A percentile compares a stretch with the other conserved stretches of the same genome.
Conservation (phyloP, 208 protist species). For the Leishmania mexicana region DNA sequence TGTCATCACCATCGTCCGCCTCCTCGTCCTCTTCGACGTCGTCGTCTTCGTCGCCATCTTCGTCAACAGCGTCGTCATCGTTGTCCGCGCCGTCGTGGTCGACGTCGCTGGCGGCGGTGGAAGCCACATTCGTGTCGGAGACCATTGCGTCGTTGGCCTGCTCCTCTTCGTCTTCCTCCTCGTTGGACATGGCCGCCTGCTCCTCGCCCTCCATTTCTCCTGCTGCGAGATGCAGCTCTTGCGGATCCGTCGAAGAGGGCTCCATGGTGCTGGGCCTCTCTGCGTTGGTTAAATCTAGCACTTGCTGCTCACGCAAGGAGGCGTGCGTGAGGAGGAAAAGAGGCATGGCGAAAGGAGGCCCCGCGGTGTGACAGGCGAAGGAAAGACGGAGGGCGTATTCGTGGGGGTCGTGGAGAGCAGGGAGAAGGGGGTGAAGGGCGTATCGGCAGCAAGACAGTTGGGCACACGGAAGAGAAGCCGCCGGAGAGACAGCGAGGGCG, state of each 20-base stretch:
- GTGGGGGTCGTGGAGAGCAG: background rate
- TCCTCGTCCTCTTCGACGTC: slow-evolving; percentile 27
- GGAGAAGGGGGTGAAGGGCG: background rate
- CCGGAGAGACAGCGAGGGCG: background rate
- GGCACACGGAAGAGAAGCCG: background rate
- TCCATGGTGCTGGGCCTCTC: background rate
- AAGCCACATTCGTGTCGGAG: slow-evolving; percentile 4
- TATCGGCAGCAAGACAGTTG: background rate
- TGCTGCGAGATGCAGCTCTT: background rate
- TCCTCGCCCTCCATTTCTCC: slow-evolving; percentile 4
- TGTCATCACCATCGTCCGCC: slow-evolving; percentile 34
- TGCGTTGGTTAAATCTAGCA: background rate
- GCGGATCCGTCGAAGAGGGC: background rate
- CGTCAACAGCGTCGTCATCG: slow-evolving; percentile 9
- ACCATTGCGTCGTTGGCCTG: slow-evolving; percentile 3
- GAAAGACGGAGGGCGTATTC: background rate
- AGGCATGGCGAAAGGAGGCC: background rate
- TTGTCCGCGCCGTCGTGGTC: slow-evolving; percentile 11
- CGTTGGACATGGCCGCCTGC: slow-evolving; percentile 20
- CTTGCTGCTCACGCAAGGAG: background rate
- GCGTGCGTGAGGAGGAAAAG: background rate
- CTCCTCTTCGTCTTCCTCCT: slow-evolving; percentile 29
- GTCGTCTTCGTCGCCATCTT: slow-evolving; percentile 15
- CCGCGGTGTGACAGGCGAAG: background rate
- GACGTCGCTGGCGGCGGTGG: slow-evolving; percentile 3